Evolutionary conservation across 208 protist genomes (phyloP), one percentile per base, ranked within the genome.

Genomic region (Leptomonas pyrrhocoris): DNA sequence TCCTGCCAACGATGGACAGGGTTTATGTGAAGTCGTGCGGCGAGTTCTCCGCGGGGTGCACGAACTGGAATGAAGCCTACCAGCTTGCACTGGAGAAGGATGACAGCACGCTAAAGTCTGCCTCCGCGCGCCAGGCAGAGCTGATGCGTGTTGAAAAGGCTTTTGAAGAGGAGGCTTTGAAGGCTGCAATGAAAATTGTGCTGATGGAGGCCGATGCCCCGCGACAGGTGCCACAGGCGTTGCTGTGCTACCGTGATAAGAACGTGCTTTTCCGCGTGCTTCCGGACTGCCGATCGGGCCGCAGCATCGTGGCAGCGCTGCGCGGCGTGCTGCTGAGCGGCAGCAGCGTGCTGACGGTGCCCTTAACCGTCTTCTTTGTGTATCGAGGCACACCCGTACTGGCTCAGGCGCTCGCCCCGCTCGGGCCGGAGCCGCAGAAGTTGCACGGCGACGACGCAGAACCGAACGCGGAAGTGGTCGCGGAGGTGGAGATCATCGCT

Each of bases 211-310:
- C 92, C 49, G 76, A 89, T 45, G 82, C 70, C 13, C 90, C 90
- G 2, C 69, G 63, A 11, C 75, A 84, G 74, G 72, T 93, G 31
- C 88, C 86, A 0, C 84, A 89, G 63, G 87, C 86, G 70, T 43
- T 89, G 27, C 84, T 93, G 51, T 96, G 90, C 72, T 96, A 88
- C 65, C 88, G 85, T 49, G 85, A 91, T 1, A 64, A 80, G 43
- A 96, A 96, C 65, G 82, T 96, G 30, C 94, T 96, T 55, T 96
- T 92, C 55, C 85, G 88, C 62, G 85, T 96, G 1, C 74, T 96
- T 23, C 88, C 90, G 0, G 90, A 96, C 77, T 81, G 86, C 43
- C 90, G 86, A 19, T 90, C 84, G 7, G 90, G 88, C 19, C 81
- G 81, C 11, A 96, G 90, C 72, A 88, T 93, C 74, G 77, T 94